Percentiles rank a stretch among this genome's conserved stretches.
phyloP scores from a whole-genome alignment of 768 basidiomycete genomes.

The Lentinula edodes region DNA sequence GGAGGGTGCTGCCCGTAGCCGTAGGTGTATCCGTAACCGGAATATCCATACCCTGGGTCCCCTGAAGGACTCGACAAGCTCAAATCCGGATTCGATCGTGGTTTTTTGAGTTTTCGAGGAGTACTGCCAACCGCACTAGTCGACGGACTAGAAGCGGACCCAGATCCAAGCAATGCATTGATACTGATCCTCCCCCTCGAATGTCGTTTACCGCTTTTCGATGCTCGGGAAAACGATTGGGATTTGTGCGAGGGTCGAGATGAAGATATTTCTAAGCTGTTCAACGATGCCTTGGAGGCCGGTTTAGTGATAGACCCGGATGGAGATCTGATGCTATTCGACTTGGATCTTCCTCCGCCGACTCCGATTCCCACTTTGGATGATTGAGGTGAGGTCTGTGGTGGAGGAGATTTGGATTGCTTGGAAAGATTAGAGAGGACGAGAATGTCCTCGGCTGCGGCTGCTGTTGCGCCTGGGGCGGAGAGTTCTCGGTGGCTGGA shows the following conservation, averaged over 20 bases:
- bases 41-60: constrained; percentile 15
- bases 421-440: neutral
- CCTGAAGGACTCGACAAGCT: constrained; percentile 11
- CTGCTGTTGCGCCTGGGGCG: constrained; percentile 49
- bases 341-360: neutral
- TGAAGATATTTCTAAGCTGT: neutral
- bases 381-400: constrained; percentile 28
- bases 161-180: constrained; percentile 1
- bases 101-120: constrained; percentile 56
- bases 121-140: neutral
- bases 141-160: neutral
- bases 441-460: constrained; percentile 37
- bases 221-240: constrained; percentile 2
- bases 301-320: neutral
- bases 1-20: constrained; percentile 3
- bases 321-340: neutral
- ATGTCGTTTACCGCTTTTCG: neutral
- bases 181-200: constrained; percentile 6
- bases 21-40: constrained; percentile 8
- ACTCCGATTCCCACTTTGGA: constrained; percentile 28
- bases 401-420: constrained; percentile 15
- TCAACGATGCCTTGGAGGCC: neutral
- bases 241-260: constrained; percentile 2
- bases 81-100: constrained; percentile 66
- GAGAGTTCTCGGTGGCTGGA: constrained; percentile 54